Base-by-base conservation (phyloP, 495 filamentous ascomycete genomes). In the Hypoxylon cercidicola region DNA sequence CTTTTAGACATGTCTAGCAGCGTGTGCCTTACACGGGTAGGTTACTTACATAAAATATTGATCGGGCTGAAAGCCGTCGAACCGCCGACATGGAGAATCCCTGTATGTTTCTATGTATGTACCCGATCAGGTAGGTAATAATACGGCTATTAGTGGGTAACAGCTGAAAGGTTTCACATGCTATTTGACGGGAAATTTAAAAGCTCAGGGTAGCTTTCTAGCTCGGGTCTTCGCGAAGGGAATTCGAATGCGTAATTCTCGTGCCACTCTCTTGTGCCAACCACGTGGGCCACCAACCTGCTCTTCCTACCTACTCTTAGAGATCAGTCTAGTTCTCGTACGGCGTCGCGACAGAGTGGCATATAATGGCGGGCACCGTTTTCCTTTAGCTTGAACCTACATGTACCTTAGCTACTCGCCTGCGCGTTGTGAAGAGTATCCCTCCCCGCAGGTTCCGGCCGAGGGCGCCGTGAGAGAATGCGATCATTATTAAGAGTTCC, bases 401-500 rank as follows among this genome's bases (percentile, higher is more conserved):
- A 15, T 19, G 9, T 43, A 40, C 18, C 21, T 9, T 9, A 9
- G 23, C 23, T 25, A 25, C 23, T 25, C 5, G 23, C 23, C 23
- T 43, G 12, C 40, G 16, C 45, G 19, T 50, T 53, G 46, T 48
- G 49, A 48, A 54, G 40, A 28, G 40, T 53, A 13, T 40, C 28
- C 34, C 46, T 32, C 15, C 19, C 55, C 55, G 49, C 55, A 60
- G 59, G 43, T 68, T 55, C 48, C 59, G 59, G 45, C 54, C 61
- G 44, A 60, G 54, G 49, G 40, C 44, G 46, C 19, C 28, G 21
- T 40, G 49, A 41, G 30, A 76, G 57, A 39, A 76, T 78, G 74
- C 71, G 64, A 68, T 66, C 68, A 4, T 48, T 77, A 55, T 55
- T 72, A 20, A 73, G 68, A 55, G 16, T 82, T 21, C 66, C 87